Percentiles rank a stretch among this genome's conserved stretches.
phyloP scores from a whole-genome alignment of 306 rosid species.

The Parietaria judaica region DNA sequence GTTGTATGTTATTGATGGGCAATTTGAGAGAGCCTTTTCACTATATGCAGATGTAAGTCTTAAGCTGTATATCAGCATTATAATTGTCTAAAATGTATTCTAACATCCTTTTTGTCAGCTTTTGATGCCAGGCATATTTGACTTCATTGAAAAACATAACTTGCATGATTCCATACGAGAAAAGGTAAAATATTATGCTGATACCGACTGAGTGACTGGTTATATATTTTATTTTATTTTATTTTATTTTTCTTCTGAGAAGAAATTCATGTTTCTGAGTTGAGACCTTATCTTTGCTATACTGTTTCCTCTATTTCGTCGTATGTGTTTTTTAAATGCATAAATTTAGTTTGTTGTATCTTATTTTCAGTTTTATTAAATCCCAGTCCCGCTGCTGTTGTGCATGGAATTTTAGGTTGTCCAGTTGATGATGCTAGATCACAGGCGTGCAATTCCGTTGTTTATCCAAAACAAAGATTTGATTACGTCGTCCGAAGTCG shows the following conservation, averaged over 20 bases:
- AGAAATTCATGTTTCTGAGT: constrained; percentile 4
- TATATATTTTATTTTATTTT: not conserved
- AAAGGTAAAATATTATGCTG: constrained; percentile 46
- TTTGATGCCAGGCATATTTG: constrained; percentile 78
- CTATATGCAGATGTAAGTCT: constrained; percentile 92
- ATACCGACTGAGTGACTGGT: constrained; percentile 8
- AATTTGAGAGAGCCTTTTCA: constrained; percentile 77
- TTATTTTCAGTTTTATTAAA: not conserved
- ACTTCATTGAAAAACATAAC: constrained; percentile 80
- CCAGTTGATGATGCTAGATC: constrained; percentile 83
- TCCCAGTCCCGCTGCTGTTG: constrained; percentile 10
- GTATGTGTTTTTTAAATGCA: not conserved
- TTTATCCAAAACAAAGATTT: constrained; percentile 64
- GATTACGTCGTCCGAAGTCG: constrained; percentile 69
- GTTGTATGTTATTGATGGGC: constrained; percentile 77
- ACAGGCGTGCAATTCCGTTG: constrained; percentile 83
- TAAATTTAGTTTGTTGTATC: too few species aligned
- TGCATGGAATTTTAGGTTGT: constrained; percentile 51
- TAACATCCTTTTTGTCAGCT: constrained; percentile 43
- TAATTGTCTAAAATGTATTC: not conserved
- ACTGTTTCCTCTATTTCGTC: not conserved
- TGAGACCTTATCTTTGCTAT: too few species aligned
- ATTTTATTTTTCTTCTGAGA: not conserved
- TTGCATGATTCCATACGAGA: constrained; percentile 68
- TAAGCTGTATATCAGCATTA: constrained; percentile 3